phyloP scores from a whole-genome alignment of 257 asterid species.

The Galeopsis tetrahit region DNA sequence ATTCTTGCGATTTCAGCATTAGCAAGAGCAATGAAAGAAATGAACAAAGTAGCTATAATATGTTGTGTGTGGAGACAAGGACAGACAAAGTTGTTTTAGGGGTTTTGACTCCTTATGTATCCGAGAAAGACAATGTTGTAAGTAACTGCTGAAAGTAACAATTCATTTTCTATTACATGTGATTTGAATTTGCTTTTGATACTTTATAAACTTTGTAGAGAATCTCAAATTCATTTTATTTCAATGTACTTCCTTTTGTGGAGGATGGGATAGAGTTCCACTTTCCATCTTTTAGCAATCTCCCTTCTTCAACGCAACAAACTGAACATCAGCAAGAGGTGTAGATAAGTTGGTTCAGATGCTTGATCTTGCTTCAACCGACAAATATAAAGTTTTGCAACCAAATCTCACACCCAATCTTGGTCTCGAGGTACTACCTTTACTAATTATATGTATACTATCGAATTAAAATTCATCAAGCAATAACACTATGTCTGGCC shows the following conservation, averaged over 20 bases:
- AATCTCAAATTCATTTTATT: slow-evolving; percentile 80
- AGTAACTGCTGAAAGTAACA: slow-evolving; percentile 38
- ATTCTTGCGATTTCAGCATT: slow-evolving; percentile 78
- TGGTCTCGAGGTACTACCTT: slow-evolving; percentile 62
- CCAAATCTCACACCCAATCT: slow-evolving; percentile 94
- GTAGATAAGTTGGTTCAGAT: slow-evolving; percentile 82
- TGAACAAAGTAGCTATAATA: slow-evolving; percentile 79
- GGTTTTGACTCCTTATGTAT: slow-evolving; percentile 81
- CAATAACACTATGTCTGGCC: slow-evolving; percentile 7
- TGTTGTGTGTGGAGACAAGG: slow-evolving; percentile 99
- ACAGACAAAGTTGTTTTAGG: slow-evolving; percentile 88
- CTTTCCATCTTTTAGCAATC: slow-evolving; percentile 85
- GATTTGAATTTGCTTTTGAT: slow-evolving; percentile 16
- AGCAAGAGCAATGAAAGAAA: slow-evolving; percentile 93
- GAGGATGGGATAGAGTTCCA: slow-evolving; percentile 98
- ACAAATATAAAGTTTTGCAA: slow-evolving; percentile 71
- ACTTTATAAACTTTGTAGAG: slow-evolving; percentile 44
- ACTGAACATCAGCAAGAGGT: slow-evolving; percentile 77
- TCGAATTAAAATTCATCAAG: neutral
- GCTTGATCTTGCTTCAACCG: slow-evolving; percentile 88
- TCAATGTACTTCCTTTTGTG: slow-evolving; percentile 96
- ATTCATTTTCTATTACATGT: slow-evolving; percentile 9
- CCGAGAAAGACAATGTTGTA: slow-evolving; percentile 69
- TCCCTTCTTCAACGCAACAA: slow-evolving; percentile 86
- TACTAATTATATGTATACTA: slow-evolving; percentile 27